Evolutionary conservation across 1,139 yeast species (phyloP).

Genomic region (Suhomyces yuchorum): DNA sequence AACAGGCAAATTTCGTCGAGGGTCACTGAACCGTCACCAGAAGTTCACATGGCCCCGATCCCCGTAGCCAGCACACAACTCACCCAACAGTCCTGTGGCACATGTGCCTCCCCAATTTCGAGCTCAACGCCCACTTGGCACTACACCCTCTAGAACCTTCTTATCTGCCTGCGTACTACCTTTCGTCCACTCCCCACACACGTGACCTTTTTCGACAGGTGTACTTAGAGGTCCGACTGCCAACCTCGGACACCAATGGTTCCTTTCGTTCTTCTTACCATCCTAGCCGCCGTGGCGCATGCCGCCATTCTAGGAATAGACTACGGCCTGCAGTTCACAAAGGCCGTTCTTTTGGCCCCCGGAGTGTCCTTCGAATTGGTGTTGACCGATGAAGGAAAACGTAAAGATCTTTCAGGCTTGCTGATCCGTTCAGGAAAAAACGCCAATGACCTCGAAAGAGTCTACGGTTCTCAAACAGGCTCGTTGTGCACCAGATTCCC

Average conservation of each 20-base stretch:
- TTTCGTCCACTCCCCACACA: slow-evolving; percentile 3
- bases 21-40: too few relatives aligned
- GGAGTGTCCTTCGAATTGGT: slow-evolving; percentile 86
- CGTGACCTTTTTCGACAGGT: slow-evolving; percentile 5
- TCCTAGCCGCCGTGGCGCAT: slow-evolving; percentile 19
- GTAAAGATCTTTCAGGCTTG: slow-evolving; percentile 83
- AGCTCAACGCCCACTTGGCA: too few relatives aligned
- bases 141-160: too few relatives aligned
- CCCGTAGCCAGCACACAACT: too few relatives aligned
- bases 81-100: too few relatives aligned
- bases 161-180: not conserved
- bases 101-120: too few relatives aligned
- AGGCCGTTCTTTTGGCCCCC: slow-evolving; percentile 89
- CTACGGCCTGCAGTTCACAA: slow-evolving; percentile 85
- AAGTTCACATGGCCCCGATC: too few relatives aligned
- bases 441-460: slow-evolving; percentile 60
- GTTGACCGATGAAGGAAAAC: slow-evolving; percentile 84
- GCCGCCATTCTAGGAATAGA: slow-evolving; percentile 86
- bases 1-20: too few relatives aligned
- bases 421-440: slow-evolving; percentile 52
- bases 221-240: slow-evolving; percentile 1
- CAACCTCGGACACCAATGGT: slow-evolving; percentile 5
- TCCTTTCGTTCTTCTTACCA: slow-evolving; percentile 11
- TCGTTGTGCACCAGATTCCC: slow-evolving; percentile 78
- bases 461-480: slow-evolving; percentile 77